Evolutionary conservation across 257 asterid species (phyloP).

Genomic region (Solanum rostratum): DNA sequence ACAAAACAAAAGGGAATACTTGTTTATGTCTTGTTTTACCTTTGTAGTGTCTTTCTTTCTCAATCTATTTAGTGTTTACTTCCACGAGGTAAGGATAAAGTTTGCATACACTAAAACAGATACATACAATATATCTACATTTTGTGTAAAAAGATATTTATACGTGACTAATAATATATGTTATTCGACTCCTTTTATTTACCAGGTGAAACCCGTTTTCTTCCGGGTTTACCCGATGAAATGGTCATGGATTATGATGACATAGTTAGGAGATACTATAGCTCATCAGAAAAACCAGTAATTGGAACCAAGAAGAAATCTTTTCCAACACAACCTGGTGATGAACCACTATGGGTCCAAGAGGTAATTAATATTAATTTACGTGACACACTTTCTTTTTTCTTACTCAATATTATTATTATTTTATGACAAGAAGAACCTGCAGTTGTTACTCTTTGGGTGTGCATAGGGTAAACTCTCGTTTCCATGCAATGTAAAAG

Average conservation of each 20-base stretch:
- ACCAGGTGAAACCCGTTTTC: constrained; percentile 12
- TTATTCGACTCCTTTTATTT: neutral
- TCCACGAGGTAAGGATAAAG: no score
- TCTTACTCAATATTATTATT: neutral
- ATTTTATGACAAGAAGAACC: no score
- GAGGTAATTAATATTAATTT: constrained; percentile 10
- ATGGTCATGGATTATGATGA: constrained; percentile 38
- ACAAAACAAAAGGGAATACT: no score
- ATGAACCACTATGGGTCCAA: constrained; percentile 40
- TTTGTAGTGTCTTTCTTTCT: no score
- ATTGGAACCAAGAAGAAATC: neutral
- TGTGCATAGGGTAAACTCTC: no score
- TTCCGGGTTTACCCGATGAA: constrained; percentile 40
- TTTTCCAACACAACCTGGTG: constrained; percentile 26
- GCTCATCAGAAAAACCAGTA: neutral
- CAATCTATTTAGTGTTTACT: no score
- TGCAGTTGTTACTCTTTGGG: no score
- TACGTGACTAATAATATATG: accelerated
- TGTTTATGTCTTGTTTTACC: no score
- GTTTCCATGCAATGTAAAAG: no score
- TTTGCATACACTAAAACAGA: no score
- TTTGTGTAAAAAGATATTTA: accelerated
- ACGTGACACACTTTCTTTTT: neutral
- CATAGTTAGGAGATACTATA: constrained; percentile 11
- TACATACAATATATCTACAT: neutral